Percentiles rank a stretch among this genome's conserved stretches.
Evolutionary conservation across 148 eudicot genomes (phyloP).

Genomic region (Cornus controversa): DNA sequence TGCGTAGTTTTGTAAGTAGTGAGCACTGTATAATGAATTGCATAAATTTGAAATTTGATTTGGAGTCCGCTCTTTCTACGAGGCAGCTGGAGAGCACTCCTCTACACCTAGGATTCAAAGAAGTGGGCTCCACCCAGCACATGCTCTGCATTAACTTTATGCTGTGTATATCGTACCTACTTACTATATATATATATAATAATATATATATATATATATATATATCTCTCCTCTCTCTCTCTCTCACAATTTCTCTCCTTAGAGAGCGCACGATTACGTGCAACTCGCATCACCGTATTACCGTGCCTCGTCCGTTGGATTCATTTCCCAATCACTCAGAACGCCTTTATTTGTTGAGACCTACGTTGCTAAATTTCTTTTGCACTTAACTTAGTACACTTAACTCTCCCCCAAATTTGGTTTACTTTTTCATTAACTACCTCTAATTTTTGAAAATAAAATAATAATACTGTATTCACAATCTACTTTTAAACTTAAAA

Average conservation of each 20-base stretch:
- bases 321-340: background rate
- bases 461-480: no score
- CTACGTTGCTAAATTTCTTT: no score
- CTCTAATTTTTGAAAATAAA: no score
- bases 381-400: no score
- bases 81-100: constrained; percentile 46
- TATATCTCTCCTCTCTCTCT: no score
- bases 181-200: no score
- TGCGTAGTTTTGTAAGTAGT: background rate
- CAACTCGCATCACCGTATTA: background rate
- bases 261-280: background rate
- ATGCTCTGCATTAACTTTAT: background rate
- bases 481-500: no score
- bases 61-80: constrained; percentile 40
- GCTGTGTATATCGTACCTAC: background rate
- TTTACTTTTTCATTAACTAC: no score
- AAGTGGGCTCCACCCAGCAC: constrained; percentile 20
- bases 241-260: no score
- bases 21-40: background rate
- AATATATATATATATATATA: no score
- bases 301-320: background rate
- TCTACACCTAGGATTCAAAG: constrained; percentile 20
- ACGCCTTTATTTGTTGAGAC: no score
- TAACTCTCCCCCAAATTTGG: no score
- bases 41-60: constrained; percentile 47